Percentiles rank a stretch among this genome's conserved stretches.
Evolutionary conservation across 169 alveolate species (phyloP).

Genomic region (Pseudocohnilembus persalinus): DNA sequence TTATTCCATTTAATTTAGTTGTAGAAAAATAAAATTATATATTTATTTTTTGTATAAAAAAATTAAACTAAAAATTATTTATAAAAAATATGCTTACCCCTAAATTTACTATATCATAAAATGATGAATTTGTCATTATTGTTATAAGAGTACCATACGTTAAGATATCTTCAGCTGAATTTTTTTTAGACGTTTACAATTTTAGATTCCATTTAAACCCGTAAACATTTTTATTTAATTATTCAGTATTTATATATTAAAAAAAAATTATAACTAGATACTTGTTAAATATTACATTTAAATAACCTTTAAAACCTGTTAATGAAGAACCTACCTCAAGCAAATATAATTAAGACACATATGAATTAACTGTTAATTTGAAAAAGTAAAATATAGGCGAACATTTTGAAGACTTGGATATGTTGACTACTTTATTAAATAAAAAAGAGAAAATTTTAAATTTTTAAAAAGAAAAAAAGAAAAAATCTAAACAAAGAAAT

Average conservation of each 20-base stretch:
- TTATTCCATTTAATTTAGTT: too few species aligned
- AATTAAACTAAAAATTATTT: not conserved
- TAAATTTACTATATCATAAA: not conserved
- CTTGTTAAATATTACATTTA: too few species aligned
- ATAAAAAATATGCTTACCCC: not conserved
- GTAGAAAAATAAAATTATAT: too few species aligned
- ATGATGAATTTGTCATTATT: not conserved
- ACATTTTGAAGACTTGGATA: not conserved
- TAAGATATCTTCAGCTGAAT: not conserved
- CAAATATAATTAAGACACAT: too few species aligned
- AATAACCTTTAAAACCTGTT: not conserved
- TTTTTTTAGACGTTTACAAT: not conserved
- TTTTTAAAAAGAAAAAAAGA: not conserved
- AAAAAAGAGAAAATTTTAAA: not conserved
- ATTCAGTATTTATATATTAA: too few species aligned
- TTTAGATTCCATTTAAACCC: not conserved
- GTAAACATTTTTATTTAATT: not conserved
- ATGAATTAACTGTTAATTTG: not conserved
- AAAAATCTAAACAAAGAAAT: too few species aligned
- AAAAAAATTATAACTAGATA: not conserved
- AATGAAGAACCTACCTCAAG: not conserved
- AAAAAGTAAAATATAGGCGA: not conserved
- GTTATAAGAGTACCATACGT: not conserved
- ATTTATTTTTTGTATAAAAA: too few species aligned
- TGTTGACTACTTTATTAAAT: not conserved